phyloP scores from a whole-genome alignment of 2,329 filamentous ascomycete species.

The Aspergillus tanneri region DNA sequence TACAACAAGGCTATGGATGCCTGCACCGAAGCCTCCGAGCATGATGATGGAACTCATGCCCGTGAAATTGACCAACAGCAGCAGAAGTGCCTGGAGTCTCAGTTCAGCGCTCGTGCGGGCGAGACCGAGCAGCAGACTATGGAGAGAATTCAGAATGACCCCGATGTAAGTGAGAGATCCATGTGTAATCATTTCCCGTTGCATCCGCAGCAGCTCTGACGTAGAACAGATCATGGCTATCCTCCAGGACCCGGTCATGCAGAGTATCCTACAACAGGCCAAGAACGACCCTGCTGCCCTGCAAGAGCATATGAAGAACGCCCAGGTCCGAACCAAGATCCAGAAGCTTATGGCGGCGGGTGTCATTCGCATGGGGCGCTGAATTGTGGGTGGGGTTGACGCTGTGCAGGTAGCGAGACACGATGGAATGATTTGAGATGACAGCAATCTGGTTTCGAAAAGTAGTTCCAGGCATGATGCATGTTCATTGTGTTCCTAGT shows the following conservation, averaged over 20 bases:
- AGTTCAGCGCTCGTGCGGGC: constrained; percentile 86
- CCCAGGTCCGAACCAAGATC: constrained; percentile 78
- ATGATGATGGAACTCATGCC: constrained; percentile 79
- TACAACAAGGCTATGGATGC: constrained; percentile 93
- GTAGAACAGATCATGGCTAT: constrained; percentile 71
- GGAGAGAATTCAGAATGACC: constrained; percentile 84
- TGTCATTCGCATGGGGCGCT: constrained; percentile 75
- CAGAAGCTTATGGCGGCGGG: constrained; percentile 93
- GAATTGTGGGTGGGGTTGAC: constrained; percentile 20
- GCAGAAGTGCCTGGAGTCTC: constrained; percentile 85
- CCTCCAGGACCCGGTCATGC: constrained; percentile 96
- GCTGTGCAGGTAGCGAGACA: constrained; percentile 8
- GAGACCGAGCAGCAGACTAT: constrained; percentile 96
- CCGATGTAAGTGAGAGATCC: constrained; percentile 86
- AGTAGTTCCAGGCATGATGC: constrained; percentile 11
- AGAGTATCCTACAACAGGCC: constrained; percentile 93
- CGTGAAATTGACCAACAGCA: constrained; percentile 92
- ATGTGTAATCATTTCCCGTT: neutral
- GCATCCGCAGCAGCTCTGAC: neutral
- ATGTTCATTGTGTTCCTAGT: constrained; percentile 11
- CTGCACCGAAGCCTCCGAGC: constrained; percentile 73
- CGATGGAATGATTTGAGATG: constrained; percentile 10
- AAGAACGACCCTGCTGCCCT: constrained; percentile 89
- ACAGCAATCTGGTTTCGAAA: constrained; percentile 4
- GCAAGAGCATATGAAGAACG: constrained; percentile 96